Conservation (phyloP, 352 stramenopile genomes). For the Pythium phragmiticola region DNA sequence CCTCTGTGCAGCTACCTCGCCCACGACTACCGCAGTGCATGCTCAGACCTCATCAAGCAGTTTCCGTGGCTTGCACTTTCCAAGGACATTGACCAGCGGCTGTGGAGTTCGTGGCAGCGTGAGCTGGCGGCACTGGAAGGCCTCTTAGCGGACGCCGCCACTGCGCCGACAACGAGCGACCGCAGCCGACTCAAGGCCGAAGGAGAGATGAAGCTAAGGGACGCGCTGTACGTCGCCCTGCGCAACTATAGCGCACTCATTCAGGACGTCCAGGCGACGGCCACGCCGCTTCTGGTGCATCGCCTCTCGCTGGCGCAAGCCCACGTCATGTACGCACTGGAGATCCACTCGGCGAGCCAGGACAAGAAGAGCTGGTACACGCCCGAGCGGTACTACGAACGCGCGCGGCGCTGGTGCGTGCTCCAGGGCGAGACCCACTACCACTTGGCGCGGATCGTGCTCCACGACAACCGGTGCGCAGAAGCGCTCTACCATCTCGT, state of each 20-base stretch:
- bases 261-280: constrained; percentile 23
- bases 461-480: constrained; percentile 17
- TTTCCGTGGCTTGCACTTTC: constrained; percentile 21
- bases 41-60: constrained; percentile 22
- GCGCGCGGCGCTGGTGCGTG: constrained; percentile 17
- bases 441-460: constrained; percentile 26
- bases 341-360: constrained; percentile 15
- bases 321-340: constrained; percentile 27
- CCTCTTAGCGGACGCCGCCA: constrained; percentile 1
- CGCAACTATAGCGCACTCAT: constrained; percentile 27
- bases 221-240: constrained; percentile 24
- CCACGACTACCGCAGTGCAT: constrained; percentile 21
- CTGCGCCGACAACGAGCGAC: background rate
- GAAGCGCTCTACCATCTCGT: constrained; percentile 30
- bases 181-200: background rate
- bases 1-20: constrained; percentile 15
- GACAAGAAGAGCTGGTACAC: constrained; percentile 23
- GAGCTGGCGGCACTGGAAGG: constrained; percentile 43
- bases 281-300: constrained; percentile 18
- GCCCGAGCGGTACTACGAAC: constrained; percentile 26
- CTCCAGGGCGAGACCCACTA: constrained; percentile 21
- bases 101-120: constrained; percentile 71
- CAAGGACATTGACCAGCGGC: constrained; percentile 41
- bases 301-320: constrained; percentile 23
- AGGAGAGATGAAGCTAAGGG: constrained; percentile 18